Base-by-base conservation (phyloP, 139 green algal genomes). In the Picochlorum sp. region DNA sequence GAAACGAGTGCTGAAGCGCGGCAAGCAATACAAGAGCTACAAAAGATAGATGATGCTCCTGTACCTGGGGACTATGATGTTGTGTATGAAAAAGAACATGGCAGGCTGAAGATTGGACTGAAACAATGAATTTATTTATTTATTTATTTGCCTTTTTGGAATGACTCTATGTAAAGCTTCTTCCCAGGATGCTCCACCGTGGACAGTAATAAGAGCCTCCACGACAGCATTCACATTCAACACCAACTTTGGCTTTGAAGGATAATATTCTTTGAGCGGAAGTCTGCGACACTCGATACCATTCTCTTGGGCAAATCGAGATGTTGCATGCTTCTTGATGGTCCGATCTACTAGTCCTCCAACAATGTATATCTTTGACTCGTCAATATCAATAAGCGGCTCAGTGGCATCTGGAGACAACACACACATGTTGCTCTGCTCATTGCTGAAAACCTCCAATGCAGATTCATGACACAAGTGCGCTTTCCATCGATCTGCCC, bases 71-170 rank as follows among this genome's bases (percentile, higher is more conserved):
- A 90, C 50, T 23, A 70, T 61, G 20, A 62, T 34, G 58, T 95
- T 26, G 60, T 91, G 67, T 59, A 91, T 50, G 86, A 95, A 58
- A 58, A 62, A 59, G 34, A 20, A 11, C 88, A 65, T 3, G 76
- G 82, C 8, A 85, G 86, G 62, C 68, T 41, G 34, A 41, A 41
- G 34, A 41, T 41, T 41, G 34, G 34, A 41, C 34, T 41, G 34
- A 41, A 41, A 10, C n/a, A 21, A 61, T 61, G 16, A 21, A 61
- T n/a, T 54, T 54, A 21, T 26, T 21, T 26, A n/a, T 21, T 52
- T 23, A 54, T 54, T 54, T 51, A 51, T 20, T 54, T 54, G 16
- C n/a, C 47, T 10, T 21, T 54, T 20, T 21, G 47, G 47, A 26
- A 54, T 21, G 47, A 54, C 47, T 26, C 9, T 54, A 20, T 5